Percentiles rank a stretch among this genome's conserved stretches.
Conservation (phyloP, 139 green algal species). For the Micractinium sp. region DNA sequence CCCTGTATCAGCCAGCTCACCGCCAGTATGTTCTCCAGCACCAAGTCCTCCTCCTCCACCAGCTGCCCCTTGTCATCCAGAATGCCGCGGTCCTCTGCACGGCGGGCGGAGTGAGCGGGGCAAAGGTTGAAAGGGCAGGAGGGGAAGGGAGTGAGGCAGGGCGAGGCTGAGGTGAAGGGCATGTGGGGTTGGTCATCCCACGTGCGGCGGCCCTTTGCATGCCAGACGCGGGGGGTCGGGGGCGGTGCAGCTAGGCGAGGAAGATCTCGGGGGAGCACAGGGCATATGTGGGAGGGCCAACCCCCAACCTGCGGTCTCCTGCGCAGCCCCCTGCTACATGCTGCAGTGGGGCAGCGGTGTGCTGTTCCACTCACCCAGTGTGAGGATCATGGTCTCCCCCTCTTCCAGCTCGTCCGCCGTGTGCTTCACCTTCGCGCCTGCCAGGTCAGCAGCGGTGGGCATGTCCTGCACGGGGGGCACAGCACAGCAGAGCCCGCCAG, state of each 20-base stretch:
- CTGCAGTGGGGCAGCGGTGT: neutral
- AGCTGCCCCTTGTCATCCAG: constrained; percentile 78
- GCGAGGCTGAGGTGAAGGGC: neutral
- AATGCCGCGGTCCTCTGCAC: constrained; percentile 73
- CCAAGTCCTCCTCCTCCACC: constrained; percentile 64
- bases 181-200: too few species aligned
- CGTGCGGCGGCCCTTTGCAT: too few species aligned
- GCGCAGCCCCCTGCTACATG: neutral
- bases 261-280: neutral
- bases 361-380: constrained; percentile 52
- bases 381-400: constrained; percentile 86
- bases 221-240: too few species aligned
- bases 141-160: neutral
- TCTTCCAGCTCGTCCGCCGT: constrained; percentile 66
- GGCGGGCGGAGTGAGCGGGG: too few species aligned
- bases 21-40: constrained; percentile 86
- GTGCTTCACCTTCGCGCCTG: constrained; percentile 69
- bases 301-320: neutral
- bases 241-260: neutral
- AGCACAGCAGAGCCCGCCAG: too few species aligned
- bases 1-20: too few species aligned
- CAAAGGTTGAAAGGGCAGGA: too few species aligned
- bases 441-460: constrained; percentile 54
- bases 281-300: neutral
- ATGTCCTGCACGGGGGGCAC: neutral